A percentile compares a stretch with the other conserved stretches of the same genome.
These are phyloP conservation scores for Diaporthe sp. DNA, from an alignment of 2,329 filamentous ascomycete genomes.

Conservation along the genomic window DNA sequence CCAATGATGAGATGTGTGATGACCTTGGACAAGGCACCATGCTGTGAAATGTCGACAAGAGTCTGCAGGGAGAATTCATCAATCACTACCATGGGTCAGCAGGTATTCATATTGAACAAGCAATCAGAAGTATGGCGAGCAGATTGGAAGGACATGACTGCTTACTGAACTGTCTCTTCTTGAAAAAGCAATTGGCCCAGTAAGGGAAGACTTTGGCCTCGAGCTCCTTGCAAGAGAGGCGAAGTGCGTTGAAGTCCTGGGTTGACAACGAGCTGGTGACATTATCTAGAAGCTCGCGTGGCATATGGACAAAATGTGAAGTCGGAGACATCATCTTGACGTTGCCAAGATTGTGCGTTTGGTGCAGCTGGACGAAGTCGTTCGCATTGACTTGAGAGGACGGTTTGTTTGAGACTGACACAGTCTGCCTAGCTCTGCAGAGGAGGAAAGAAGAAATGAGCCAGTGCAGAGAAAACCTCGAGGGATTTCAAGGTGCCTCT, in stretches of 20 bases:
- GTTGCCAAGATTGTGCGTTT: background rate
- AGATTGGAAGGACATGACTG: background rate
- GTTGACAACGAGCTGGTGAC: conserved; percentile 68
- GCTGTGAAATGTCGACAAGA: conserved; percentile 64
- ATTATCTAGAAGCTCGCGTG: conserved; percentile 69
- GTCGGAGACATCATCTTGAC: conserved; percentile 1
- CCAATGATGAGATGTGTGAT: conserved; percentile 64
- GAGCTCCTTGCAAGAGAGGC: conserved; percentile 66
- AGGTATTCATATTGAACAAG: no score
- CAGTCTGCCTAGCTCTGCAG: background rate
- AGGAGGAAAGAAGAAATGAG: background rate
- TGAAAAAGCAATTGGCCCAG: conserved; percentile 74
- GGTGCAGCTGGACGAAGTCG: background rate
- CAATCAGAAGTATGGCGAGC: conserved; percentile 49
- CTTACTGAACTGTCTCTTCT: conserved; percentile 71
- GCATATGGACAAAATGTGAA: conserved; percentile 52
- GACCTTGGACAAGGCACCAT: conserved; percentile 54
- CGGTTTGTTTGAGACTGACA: background rate
- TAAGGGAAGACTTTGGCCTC: conserved; percentile 66
- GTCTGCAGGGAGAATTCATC: conserved; percentile 59
- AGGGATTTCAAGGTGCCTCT: background rate
- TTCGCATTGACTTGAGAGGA: background rate
- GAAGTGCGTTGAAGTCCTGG: conserved; percentile 65
- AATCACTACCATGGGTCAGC: conserved; percentile 49
- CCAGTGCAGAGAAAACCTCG: background rate